Conservation (phyloP, 2,329 filamentous ascomycete genomes). For the Ilyonectria sp. region DNA sequence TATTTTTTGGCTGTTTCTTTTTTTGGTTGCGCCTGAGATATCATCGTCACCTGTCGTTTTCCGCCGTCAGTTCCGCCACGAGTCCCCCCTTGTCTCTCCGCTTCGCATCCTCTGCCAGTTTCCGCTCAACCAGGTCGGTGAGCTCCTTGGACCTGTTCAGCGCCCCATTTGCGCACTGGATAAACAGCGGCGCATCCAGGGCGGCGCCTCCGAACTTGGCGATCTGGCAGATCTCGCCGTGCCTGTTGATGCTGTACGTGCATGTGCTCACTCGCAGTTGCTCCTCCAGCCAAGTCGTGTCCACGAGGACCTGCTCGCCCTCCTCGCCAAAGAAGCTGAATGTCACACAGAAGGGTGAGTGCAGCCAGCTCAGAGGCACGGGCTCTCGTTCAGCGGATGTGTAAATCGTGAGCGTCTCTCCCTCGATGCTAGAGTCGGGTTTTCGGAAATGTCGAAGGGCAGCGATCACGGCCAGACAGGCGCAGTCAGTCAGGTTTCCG, state of each 20-base stretch:
- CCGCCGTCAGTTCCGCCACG: conserved; percentile 82
- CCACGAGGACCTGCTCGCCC: conserved; percentile 77
- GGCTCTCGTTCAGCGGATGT: conserved; percentile 89
- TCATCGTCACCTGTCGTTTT: conserved; percentile 78
- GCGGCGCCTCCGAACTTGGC: conserved; percentile 90
- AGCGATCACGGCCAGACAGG: conserved; percentile 89
- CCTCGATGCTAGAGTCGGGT: conserved; percentile 89
- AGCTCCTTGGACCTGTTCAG: conserved; percentile 86
- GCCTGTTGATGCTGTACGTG: conserved; percentile 88
- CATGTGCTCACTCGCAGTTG: conserved; percentile 81
- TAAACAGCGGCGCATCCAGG: conserved; percentile 83
- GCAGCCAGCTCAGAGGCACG: conserved; percentile 90
- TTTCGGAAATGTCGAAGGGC: conserved; percentile 92
- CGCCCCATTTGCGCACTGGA: conserved; percentile 83
- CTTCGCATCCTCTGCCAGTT: conserved; percentile 83
- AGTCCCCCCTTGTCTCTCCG: conserved; percentile 84
- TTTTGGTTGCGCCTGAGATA: conserved; percentile 32
- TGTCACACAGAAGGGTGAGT: conserved; percentile 92
- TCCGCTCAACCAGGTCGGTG: conserved; percentile 79
- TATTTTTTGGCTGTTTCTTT: conserved; percentile 33
- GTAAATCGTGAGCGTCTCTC: conserved; percentile 88
- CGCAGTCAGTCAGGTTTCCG: conserved; percentile 88
- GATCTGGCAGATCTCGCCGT: conserved; percentile 92
- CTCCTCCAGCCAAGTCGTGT: conserved; percentile 82
- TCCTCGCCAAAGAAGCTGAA: conserved; percentile 87